Evolutionary conservation across 1,284 basidiomycete species (phyloP), one percentile per base, ranked within the genome.

Genomic region (Ustilago loliicola): DNA sequence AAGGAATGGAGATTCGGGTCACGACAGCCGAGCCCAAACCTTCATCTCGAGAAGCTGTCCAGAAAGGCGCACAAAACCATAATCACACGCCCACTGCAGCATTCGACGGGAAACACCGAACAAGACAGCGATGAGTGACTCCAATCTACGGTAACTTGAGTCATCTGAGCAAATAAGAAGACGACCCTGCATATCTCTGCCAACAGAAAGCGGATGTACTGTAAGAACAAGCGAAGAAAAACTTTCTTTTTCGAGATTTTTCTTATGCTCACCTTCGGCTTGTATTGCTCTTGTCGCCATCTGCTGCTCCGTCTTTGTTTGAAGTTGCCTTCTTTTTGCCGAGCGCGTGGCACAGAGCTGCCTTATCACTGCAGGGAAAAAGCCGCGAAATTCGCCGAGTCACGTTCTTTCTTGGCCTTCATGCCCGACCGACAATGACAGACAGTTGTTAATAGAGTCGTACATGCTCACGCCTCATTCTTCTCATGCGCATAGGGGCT

Each of bases 121-220:
- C 50, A 30, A 51, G 17, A 27, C 25, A 51, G 50, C 50, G 50
- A 51, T 3, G 3, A 34, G 34, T 53, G 51, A 53, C 29, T 53
- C 51, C 29, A 10, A 53, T n/a, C 30, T 15, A 38, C n/a, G n/a
- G n/a, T n/a, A n/a, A n/a, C n/a, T n/a, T n/a, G n/a, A 32, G 52
- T 53, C 52, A 32, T 29, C 29, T 34, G 45, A 55, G 36, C 34
- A 40, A 55, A 38, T 25, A 23, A 40, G 34, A 55, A 34, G 2
- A 23, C 36, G 53, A 40, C 53, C 53, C 53, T 38, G 53, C 53
- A 55, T 55, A 6, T 23, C 36, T 55, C 8, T 47, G 15, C 36
- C 36, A 38, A 38, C 36, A 15, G 36, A 38, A 38, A 15, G 36
- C 36, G 36, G 36, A 5, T 15, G 32, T 34, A 34, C 32, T 34